phyloP scores from a whole-genome alignment of 345 rosid species.

The Aquilaria yunnanensis region DNA sequence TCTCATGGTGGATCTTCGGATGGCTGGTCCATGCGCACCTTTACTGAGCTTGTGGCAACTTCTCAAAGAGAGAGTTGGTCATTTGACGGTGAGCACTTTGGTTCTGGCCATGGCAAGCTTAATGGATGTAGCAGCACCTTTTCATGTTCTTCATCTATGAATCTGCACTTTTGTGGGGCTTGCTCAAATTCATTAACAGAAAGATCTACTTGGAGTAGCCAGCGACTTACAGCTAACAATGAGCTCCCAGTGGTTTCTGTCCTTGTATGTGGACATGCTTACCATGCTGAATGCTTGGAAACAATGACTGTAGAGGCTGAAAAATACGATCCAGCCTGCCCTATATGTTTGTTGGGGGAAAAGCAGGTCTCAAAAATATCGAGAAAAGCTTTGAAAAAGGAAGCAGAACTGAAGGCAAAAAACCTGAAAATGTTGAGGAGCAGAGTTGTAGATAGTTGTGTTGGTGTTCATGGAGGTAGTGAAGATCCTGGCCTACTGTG shows the following conservation, averaged over 20 bases:
- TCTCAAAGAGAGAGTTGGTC: slow-evolving; percentile 91
- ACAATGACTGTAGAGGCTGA: slow-evolving; percentile 56
- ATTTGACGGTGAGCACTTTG: slow-evolving; percentile 66
- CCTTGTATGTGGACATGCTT: slow-evolving; percentile 70
- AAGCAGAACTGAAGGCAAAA: slow-evolving; percentile 48
- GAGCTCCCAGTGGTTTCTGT: slow-evolving; percentile 67
- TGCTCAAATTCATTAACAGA: slow-evolving; percentile 63
- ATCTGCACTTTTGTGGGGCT: slow-evolving; percentile 60
- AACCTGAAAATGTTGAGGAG: slow-evolving; percentile 52
- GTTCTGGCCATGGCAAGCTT: slow-evolving; percentile 48
- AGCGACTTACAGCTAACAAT: slow-evolving; percentile 14
- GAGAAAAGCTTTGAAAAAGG: slow-evolving; percentile 42
- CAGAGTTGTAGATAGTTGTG: slow-evolving; percentile 55
- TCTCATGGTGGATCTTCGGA: slow-evolving; percentile 75
- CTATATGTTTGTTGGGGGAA: slow-evolving; percentile 62
- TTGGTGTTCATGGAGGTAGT: slow-evolving; percentile 32
- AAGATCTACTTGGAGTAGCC: slow-evolving; percentile 45
- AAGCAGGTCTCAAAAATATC: slow-evolving; percentile 54
- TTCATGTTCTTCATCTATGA: slow-evolving; percentile 62
- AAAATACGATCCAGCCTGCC: slow-evolving; percentile 70
- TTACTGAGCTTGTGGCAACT: slow-evolving; percentile 75
- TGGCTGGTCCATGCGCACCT: slow-evolving; percentile 78
- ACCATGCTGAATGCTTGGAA: slow-evolving; percentile 85
- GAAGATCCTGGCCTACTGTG: slow-evolving; percentile 36
- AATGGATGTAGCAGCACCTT: slow-evolving; percentile 71